A percentile compares a stretch with the other conserved stretches of the same genome.
phyloP scores from a whole-genome alignment of 179 eudicot species.

The Sideroxylon spinosum region DNA sequence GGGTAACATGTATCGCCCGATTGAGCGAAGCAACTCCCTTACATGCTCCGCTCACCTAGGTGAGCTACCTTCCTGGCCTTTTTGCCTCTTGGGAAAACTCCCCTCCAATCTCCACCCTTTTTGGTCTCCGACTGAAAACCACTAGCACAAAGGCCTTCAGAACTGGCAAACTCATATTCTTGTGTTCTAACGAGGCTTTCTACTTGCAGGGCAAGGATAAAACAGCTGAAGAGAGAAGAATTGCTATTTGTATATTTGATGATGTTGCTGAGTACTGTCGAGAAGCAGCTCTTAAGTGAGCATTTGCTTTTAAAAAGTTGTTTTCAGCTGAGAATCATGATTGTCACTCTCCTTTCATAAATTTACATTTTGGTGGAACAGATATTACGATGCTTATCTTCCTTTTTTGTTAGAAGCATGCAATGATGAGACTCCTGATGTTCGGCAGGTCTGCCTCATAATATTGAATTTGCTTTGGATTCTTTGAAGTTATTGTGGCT shows the following conservation, averaged over 20 bases:
- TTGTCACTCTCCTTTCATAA: neutral
- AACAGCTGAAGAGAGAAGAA: conserved; percentile 78
- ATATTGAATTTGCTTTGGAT: neutral
- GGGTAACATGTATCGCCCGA: too few relatives aligned
- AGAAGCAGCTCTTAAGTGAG: conserved; percentile 80
- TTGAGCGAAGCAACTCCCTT: too few relatives aligned
- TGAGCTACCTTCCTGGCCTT: too few relatives aligned
- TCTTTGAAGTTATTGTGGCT: neutral
- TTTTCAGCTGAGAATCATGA: neutral
- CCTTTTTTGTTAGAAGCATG: conserved; percentile 91
- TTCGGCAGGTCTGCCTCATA: conserved; percentile 57
- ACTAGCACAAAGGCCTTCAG: neutral
- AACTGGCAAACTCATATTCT: neutral
- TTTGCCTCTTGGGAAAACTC: too few relatives aligned
- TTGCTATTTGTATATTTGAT: conserved; percentile 88
- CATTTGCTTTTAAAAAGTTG: neutral
- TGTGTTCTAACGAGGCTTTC: neutral
- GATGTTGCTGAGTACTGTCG: conserved; percentile 89
- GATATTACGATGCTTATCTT: conserved; percentile 78
- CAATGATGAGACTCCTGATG: conserved; percentile 79
- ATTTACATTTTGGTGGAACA: conserved; percentile 22
- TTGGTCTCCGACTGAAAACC: too few relatives aligned
- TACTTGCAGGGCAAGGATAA: conserved; percentile 74
- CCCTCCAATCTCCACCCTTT: too few relatives aligned
- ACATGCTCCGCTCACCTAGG: too few relatives aligned